These are phyloP conservation scores for Periconia sp. DNA, from an alignment of 2,329 filamentous ascomycete genomes.

Conservation along the genomic window DNA sequence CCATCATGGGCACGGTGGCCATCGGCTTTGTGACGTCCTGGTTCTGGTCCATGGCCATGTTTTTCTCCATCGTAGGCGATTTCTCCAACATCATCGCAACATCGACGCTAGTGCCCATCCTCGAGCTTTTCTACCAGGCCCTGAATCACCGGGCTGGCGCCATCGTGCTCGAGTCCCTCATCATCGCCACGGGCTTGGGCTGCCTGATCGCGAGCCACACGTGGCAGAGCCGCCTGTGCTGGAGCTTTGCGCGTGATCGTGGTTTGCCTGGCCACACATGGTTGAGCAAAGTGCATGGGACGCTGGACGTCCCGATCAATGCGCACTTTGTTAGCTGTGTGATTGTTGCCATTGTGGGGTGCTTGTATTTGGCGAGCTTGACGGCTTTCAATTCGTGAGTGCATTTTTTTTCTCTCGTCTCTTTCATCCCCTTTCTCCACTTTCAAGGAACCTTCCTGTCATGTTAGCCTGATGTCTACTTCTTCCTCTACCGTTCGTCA, in stretches of 20 bases:
- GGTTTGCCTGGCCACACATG: slow-evolving; percentile 50
- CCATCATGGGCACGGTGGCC: slow-evolving; percentile 52
- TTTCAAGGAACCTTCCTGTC: neutral
- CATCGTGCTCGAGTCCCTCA: slow-evolving; percentile 49
- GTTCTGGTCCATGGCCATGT: slow-evolving; percentile 52
- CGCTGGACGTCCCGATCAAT: slow-evolving; percentile 48
- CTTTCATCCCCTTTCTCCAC: neutral
- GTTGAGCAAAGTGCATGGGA: slow-evolving; percentile 44
- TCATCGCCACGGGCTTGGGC: slow-evolving; percentile 52
- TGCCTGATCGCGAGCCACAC: slow-evolving; percentile 53
- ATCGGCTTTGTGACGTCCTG: slow-evolving; percentile 55
- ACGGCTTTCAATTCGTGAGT: slow-evolving; percentile 47
- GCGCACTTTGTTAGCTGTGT: slow-evolving; percentile 48
- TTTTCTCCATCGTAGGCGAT: slow-evolving; percentile 53
- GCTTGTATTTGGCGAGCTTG: slow-evolving; percentile 48
- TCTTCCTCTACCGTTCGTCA: too few relatives aligned
- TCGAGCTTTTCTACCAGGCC: slow-evolving; percentile 51
- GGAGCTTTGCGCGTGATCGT: slow-evolving; percentile 56
- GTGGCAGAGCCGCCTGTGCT: slow-evolving; percentile 54
- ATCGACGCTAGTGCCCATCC: slow-evolving; percentile 50
- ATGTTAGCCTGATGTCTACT: too few relatives aligned
- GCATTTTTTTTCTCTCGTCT: neutral
- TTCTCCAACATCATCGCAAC: slow-evolving; percentile 45
- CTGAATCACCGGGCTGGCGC: slow-evolving; percentile 47
- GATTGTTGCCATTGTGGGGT: slow-evolving; percentile 50